Base-by-base conservation (phyloP, 164 flowering plant genomes). In the Paratinospora sagittata region DNA sequence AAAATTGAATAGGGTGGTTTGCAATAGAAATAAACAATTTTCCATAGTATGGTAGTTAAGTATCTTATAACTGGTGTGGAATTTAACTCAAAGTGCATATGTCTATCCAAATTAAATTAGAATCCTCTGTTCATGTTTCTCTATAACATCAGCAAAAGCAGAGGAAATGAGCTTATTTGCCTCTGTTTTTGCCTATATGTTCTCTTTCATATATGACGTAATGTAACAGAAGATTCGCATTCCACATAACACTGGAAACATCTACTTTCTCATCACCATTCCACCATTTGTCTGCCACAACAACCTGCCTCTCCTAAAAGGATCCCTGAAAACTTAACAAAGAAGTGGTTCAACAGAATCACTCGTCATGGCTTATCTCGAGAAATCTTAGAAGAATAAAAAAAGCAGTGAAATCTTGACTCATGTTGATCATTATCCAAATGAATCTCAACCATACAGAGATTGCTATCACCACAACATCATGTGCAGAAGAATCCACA, bases 321-420 rank as follows among this genome's bases (percentile, higher is more conserved):
- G 24, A 55, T n/a, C 1, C 24, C 61, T n/a, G 24, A 9, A 19
- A 19, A 21, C 17, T n/a, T 2, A 55, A n/a, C 61, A 55, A 55
- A 52, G 23, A 19, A 55, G 21, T 23, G 21, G 17, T 19, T 43
- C 3, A 43, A 12, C 8, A 55, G 7, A 55, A 21, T 4, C 21
- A 55, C 61, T 55, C 10, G 61, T 8, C 24, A n/a, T 6, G 11
- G 21, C n/a, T n/a, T n/a, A n/a, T n/a, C n/a, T n/a, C n/a, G n/a
- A n/a, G n/a, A n/a, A n/a, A n/a, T n/a, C n/a, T n/a, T n/a, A n/a
- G n/a, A n/a, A n/a, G n/a, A n/a, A n/a, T n/a, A n/a, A n/a, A n/a
- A n/a, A n/a, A n/a, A n/a, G n/a, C 24, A 55, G 61, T 55, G 61
- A 21, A 55, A 55, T 55, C 26, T 55, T 55, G 61, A 55, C 61